Percentiles rank a stretch among this genome's conserved stretches.
These are phyloP conservation scores for Protomyces inundatus DNA, from an alignment of 1,139 yeast genomes.

Conservation along the genomic window DNA sequence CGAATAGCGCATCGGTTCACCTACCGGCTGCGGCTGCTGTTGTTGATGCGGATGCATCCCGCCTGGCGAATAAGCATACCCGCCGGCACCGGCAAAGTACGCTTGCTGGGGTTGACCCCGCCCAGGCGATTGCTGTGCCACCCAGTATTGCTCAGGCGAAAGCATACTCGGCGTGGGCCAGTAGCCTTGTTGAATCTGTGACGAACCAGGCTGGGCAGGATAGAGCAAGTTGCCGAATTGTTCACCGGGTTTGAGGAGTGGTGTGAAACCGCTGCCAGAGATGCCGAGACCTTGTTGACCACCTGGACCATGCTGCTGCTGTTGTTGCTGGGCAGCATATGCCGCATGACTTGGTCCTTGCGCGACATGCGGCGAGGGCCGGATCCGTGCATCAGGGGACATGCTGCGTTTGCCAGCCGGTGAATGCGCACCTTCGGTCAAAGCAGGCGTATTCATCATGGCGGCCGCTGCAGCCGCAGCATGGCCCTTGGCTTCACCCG, in stretches of 20 bases:
- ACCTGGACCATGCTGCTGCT: neutral
- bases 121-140: neutral
- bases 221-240: constrained; percentile 13
- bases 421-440: constrained; percentile 9
- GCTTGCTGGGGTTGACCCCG: neutral
- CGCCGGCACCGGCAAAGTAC: neutral
- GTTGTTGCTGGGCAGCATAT: neutral
- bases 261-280: constrained; percentile 22
- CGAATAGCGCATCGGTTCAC: neutral
- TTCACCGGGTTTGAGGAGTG: constrained; percentile 17
- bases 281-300: constrained; percentile 22
- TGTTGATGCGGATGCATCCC: constrained; percentile 8
- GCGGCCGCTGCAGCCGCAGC: neutral
- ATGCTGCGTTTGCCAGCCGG: constrained; percentile 4
- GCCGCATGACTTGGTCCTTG: neutral
- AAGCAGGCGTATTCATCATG: constrained; percentile 7
- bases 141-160: constrained; percentile 6
- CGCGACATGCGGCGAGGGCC: constrained; percentile 7
- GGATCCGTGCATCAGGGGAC: constrained; percentile 8
- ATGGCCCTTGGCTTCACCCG: constrained; percentile 2
- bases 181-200: neutral
- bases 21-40: neutral
- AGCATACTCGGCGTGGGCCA: constrained; percentile 22
- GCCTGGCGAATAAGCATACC: neutral
- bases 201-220: neutral